These are phyloP conservation scores for Nymphaea colorata DNA, from an alignment of 164 flowering plant genomes.

Conservation along the genomic window DNA sequence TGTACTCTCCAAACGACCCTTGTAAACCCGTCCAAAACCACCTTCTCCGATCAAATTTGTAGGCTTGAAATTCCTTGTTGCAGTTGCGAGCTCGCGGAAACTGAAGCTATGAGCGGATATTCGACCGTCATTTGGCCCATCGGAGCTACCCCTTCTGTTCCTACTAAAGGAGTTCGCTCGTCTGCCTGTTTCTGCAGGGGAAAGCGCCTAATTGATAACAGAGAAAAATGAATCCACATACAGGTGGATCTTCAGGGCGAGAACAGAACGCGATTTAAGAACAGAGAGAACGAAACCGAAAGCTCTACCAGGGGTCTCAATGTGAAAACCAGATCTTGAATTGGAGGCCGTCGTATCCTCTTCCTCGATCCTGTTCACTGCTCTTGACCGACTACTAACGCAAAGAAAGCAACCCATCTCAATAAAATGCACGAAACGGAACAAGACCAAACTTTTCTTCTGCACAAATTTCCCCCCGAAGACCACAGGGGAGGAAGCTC, in stretches of 20 bases:
- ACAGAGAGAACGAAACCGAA: background rate
- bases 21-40: constrained; percentile 81
- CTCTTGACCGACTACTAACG: background rate
- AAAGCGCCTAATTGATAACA: background rate
- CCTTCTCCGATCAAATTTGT: constrained; percentile 75
- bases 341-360: background rate
- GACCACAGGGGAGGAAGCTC: background rate
- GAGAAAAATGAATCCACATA: background rate
- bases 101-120: constrained; percentile 41
- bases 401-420: background rate
- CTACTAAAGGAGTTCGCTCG: background rate
- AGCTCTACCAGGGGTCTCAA: background rate
- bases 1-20: constrained; percentile 41
- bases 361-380: background rate
- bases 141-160: background rate
- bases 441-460: background rate
- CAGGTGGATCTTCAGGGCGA: background rate
- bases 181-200: background rate
- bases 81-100: constrained; percentile 57
- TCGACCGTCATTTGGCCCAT: background rate
- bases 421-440: background rate
- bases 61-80: constrained; percentile 50
- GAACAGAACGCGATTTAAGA: background rate
- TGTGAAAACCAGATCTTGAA: background rate
- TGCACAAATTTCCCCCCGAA: background rate